phyloP scores from a whole-genome alignment of 306 rosid species.

The Calophaca sinica region DNA sequence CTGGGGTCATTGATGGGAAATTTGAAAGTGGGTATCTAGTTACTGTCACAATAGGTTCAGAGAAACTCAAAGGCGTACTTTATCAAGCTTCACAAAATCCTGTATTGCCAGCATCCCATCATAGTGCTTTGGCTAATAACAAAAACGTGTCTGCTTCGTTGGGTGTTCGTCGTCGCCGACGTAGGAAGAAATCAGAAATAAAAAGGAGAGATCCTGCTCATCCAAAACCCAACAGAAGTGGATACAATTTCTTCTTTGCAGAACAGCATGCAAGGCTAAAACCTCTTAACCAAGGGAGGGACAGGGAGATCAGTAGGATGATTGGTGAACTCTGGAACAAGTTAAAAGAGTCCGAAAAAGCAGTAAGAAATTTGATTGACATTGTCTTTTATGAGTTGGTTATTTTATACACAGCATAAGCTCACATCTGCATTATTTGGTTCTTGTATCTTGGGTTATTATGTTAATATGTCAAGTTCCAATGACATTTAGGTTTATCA shows the following conservation, averaged over 20 bases:
- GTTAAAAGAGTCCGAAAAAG: constrained; percentile 63
- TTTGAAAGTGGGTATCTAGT: constrained; percentile 94
- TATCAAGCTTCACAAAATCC: constrained; percentile 63
- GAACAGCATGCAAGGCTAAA: constrained; percentile 93
- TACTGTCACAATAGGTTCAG: constrained; percentile 75
- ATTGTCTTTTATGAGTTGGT: not conserved
- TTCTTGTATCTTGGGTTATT: not conserved
- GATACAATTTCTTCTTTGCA: constrained; percentile 93
- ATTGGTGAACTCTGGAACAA: constrained; percentile 97
- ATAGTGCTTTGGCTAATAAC: constrained; percentile 39
- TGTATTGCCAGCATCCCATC: constrained; percentile 37
- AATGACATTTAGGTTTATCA: constrained; percentile 71
- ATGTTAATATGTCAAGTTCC: constrained; percentile 31
- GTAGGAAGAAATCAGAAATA: constrained; percentile 85
- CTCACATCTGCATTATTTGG: too few relatives aligned
- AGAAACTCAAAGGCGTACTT: constrained; percentile 83
- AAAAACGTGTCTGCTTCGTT: constrained; percentile 48
- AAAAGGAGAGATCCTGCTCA: constrained; percentile 88
- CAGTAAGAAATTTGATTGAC: constrained; percentile 55
- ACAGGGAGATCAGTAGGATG: constrained; percentile 88
- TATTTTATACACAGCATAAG: too few relatives aligned
- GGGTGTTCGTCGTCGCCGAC: constrained; percentile 71
- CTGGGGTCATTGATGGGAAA: constrained; percentile 91
- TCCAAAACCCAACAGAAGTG: constrained; percentile 95
- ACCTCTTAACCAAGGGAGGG: constrained; percentile 81